These are phyloP conservation scores for Teratosphaeriaceae sp. DNA, from an alignment of 2,329 filamentous ascomycete genomes.

Conservation along the genomic window DNA sequence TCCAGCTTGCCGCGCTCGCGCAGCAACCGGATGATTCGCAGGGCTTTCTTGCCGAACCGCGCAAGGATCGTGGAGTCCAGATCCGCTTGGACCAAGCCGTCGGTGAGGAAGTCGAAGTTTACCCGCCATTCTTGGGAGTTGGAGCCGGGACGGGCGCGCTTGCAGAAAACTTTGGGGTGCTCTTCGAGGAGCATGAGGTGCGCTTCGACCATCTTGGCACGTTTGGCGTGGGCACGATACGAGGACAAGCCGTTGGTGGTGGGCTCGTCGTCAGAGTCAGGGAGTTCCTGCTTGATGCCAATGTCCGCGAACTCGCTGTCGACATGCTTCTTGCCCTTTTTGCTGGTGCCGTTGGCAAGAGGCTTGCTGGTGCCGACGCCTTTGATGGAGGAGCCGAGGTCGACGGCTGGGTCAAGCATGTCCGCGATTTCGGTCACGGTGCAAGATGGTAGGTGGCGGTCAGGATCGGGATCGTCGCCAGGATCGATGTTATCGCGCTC, in stretches of 20 bases:
- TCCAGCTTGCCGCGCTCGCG: slow-evolving; percentile 87
- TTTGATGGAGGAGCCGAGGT: slow-evolving; percentile 29
- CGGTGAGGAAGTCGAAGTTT: slow-evolving; percentile 68
- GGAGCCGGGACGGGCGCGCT: slow-evolving; percentile 56
- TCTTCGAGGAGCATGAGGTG: slow-evolving; percentile 68
- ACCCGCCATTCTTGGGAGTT: slow-evolving; percentile 69
- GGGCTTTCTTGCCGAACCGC: slow-evolving; percentile 66
- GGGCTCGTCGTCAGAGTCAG: slow-evolving; percentile 17
- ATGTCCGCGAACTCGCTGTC: slow-evolving; percentile 20
- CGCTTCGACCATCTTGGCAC: slow-evolving; percentile 57
- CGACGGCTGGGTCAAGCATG: slow-evolving; percentile 33
- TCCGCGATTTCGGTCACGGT: slow-evolving; percentile 37
- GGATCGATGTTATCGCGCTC: too few relatives aligned
- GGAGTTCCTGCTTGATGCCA: slow-evolving; percentile 23
- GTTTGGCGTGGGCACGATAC: slow-evolving; percentile 31
- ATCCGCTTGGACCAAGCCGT: slow-evolving; percentile 66
- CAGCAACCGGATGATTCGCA: slow-evolving; percentile 80
- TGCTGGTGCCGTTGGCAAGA: slow-evolving; percentile 18
- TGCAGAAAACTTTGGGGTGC: slow-evolving; percentile 61
- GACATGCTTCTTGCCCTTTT: slow-evolving; percentile 20
- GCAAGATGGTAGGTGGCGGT: slow-evolving; percentile 29
- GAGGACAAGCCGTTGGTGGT: slow-evolving; percentile 18
- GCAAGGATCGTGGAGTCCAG: slow-evolving; percentile 76
- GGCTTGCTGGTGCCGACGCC: slow-evolving; percentile 15
- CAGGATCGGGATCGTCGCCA: slow-evolving; percentile 26